These are phyloP conservation scores for Cylindrodendrum hubeiense DNA, from an alignment of 2,329 filamentous ascomycete genomes.

Conservation along the genomic window DNA sequence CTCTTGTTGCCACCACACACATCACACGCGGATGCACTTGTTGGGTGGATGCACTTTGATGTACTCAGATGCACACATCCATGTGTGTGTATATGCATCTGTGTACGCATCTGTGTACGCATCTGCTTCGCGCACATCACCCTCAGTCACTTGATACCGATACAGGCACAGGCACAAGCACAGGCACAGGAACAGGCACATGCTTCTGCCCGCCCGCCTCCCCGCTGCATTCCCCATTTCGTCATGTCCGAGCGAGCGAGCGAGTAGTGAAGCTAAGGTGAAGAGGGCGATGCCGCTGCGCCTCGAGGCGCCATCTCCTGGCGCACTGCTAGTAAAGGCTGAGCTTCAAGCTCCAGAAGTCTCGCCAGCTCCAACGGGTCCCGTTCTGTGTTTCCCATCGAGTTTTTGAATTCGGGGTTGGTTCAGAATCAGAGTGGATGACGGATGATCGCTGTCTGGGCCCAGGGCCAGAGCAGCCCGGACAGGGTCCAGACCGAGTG, in stretches of 20 bases:
- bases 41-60: background rate
- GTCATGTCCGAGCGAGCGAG: slow-evolving; percentile 1
- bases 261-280: background rate
- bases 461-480: slow-evolving; percentile 34
- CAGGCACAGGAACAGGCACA: too few relatives aligned
- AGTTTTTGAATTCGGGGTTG: background rate
- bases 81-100: too few relatives aligned
- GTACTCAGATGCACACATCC: background rate
- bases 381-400: background rate
- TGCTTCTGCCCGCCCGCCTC: slow-evolving; percentile 5
- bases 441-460: slow-evolving; percentile 40
- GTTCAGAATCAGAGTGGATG: background rate
- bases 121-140: background rate
- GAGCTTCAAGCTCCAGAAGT: background rate
- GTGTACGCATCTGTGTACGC: background rate
- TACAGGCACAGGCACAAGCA: background rate
- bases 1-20: slow-evolving; percentile 5
- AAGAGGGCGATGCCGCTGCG: slow-evolving; percentile 5
- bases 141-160: background rate
- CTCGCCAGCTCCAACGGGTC: background rate
- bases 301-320: background rate
- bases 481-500: slow-evolving; percentile 32
- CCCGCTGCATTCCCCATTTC: slow-evolving; percentile 6
- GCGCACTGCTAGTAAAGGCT: background rate
- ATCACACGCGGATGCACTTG: background rate